Evolutionary conservation across 208 protist species (phyloP).

Genomic region (Phytomonas francai): DNA sequence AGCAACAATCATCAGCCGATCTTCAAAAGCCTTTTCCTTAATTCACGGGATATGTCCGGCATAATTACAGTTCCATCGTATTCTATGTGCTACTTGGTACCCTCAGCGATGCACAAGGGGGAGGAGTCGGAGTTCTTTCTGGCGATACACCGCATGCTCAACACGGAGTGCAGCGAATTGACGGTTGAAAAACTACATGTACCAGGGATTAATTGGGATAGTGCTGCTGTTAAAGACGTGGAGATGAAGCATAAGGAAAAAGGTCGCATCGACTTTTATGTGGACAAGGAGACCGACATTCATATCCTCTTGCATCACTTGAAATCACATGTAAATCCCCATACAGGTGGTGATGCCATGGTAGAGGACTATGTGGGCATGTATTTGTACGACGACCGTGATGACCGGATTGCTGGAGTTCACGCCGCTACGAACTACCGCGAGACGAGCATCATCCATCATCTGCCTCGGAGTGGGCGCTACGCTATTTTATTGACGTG

Average conservation of each 20-base stretch:
- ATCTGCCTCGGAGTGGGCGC: constrained; percentile 35
- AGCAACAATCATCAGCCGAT: constrained; percentile 72
- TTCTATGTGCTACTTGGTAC: constrained; percentile 66
- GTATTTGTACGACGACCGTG: constrained; percentile 72
- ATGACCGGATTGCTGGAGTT: constrained; percentile 47
- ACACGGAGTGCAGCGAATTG: constrained; percentile 29
- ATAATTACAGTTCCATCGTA: constrained; percentile 40
- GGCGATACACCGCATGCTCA: constrained; percentile 35
- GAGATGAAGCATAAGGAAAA: constrained; percentile 35
- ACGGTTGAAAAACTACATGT: constrained; percentile 32
- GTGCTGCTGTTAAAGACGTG: constrained; percentile 26
- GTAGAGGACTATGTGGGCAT: constrained; percentile 71
- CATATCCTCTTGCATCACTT: constrained; percentile 65
- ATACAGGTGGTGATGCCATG: constrained; percentile 55
- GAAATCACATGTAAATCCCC: constrained; percentile 29
- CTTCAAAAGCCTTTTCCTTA: constrained; percentile 63
- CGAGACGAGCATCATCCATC: constrained; percentile 67
- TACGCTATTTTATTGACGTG: constrained; percentile 71
- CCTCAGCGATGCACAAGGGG: constrained; percentile 51
- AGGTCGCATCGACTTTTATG: constrained; percentile 72
- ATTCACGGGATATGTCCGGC: constrained; percentile 67
- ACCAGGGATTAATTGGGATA: constrained; percentile 29
- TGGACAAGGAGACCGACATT: constrained; percentile 51
- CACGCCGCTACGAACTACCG: constrained; percentile 75
- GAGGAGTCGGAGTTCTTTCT: constrained; percentile 36